phyloP scores from a whole-genome alignment of 2,329 filamentous ascomycete species.

The Pyricularia sp. region DNA sequence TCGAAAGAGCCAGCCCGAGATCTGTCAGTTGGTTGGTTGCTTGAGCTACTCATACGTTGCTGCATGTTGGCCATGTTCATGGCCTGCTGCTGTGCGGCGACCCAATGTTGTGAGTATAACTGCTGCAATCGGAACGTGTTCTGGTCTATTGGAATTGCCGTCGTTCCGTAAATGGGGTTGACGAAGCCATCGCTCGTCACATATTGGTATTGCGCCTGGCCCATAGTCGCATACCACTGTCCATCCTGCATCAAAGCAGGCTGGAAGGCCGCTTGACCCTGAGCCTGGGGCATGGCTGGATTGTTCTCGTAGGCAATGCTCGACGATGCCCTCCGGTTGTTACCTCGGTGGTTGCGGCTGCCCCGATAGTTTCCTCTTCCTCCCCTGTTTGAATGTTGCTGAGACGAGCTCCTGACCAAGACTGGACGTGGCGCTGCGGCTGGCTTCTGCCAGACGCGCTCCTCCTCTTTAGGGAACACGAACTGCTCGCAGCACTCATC shows the following conservation, averaged over 20 bases:
- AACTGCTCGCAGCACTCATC: constrained; percentile 78
- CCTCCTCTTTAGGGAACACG: constrained; percentile 75
- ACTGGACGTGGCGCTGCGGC: constrained; percentile 39
- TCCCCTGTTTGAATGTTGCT: constrained; percentile 37
- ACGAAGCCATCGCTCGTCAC: constrained; percentile 17
- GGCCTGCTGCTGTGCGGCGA: constrained; percentile 25
- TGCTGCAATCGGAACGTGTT: constrained; percentile 12
- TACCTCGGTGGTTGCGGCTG: constrained; percentile 14
- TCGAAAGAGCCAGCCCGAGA: constrained; percentile 52
- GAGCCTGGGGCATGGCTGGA: constrained; percentile 22
- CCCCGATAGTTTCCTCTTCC: constrained; percentile 36
- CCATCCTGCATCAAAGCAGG: constrained; percentile 31
- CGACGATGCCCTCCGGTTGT: constrained; percentile 39
- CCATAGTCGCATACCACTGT: constrained; percentile 33
- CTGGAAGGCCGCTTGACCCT: constrained; percentile 18
- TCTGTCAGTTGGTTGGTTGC: constrained; percentile 26
- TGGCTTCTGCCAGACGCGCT: constrained; percentile 46
- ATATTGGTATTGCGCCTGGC: constrained; percentile 22
- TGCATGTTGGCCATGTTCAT: constrained; percentile 24
- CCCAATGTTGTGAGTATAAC: constrained; percentile 28
- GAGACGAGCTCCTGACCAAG: constrained; percentile 47
- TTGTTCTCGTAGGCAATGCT: constrained; percentile 37
- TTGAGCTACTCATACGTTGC: constrained; percentile 22
- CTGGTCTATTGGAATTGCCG: neutral
- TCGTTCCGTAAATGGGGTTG: constrained; percentile 7